Evolutionary conservation across 768 basidiomycete species (phyloP).

Genomic region (Tylopilus felleus): DNA sequence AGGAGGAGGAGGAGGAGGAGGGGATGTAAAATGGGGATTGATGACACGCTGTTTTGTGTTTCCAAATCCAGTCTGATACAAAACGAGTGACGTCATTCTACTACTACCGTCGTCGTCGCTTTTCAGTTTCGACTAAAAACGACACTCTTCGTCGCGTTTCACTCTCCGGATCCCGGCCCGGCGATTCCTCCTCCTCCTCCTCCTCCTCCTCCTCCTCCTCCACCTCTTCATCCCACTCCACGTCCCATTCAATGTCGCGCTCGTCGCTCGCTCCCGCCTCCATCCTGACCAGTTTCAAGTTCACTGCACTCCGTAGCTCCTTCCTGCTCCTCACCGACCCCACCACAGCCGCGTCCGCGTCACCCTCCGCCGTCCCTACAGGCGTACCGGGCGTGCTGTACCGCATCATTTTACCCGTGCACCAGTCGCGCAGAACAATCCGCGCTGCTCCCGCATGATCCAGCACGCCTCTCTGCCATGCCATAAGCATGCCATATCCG

Average conservation of each 20-base stretch:
- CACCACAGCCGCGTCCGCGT: conserved; percentile 56
- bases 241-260: conserved; percentile 41
- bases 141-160: too few species aligned
- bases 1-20: neutral
- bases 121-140: too few species aligned
- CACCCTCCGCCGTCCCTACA: conserved; percentile 28
- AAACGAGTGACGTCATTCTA: conserved; percentile 19
- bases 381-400: conserved; percentile 55
- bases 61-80: conserved; percentile 20
- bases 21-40: neutral
- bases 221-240: conserved; percentile 36
- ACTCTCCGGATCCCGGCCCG: conserved; percentile 43
- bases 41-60: conserved; percentile 23
- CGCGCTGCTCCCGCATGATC: conserved; percentile 76
- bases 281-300: conserved; percentile 58
- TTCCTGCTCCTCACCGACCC: conserved; percentile 50
- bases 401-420: conserved; percentile 64
- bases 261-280: conserved; percentile 36
- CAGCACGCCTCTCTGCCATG: conserved; percentile 58
- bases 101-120: conserved; percentile 7
- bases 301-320: conserved; percentile 56
- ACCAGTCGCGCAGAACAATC: conserved; percentile 84
- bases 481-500: conserved; percentile 9
- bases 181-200: conserved; percentile 43
- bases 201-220: conserved; percentile 37